Evolutionary conservation across 345 rosid species (phyloP).

Genomic region (Salix caprea): DNA sequence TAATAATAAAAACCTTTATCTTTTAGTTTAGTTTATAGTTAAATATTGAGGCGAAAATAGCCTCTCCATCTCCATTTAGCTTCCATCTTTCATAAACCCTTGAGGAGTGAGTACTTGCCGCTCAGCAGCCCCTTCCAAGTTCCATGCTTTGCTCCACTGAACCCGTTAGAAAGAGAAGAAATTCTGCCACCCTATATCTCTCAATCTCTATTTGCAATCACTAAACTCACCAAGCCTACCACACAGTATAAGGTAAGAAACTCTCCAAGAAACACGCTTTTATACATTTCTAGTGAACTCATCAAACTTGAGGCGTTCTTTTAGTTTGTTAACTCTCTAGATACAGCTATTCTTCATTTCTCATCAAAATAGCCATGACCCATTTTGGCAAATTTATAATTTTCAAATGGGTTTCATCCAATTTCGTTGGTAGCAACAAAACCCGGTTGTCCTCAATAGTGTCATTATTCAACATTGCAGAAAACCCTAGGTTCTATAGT

Average conservation of each 20-base stretch:
- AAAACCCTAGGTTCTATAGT: conserved; percentile 42
- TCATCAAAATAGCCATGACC: conserved; percentile 28
- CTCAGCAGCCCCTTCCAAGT: background rate
- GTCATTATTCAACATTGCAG: conserved; percentile 16
- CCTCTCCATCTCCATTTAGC: no score
- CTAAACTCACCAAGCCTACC: background rate
- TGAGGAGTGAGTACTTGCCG: no score
- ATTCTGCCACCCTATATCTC: background rate
- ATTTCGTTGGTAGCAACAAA: conserved; percentile 24
- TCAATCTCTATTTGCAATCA: background rate
- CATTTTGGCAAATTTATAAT: conserved; percentile 34
- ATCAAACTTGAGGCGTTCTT: no score
- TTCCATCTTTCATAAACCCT: no score
- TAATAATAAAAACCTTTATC: no score
- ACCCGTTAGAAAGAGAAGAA: background rate
- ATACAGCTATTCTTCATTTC: background rate
- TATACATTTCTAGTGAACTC: no score
- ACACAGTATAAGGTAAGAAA: background rate
- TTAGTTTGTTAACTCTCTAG: background rate
- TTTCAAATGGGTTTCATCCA: conserved; percentile 44
- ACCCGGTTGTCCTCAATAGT: conserved; percentile 17
- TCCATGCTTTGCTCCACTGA: background rate
- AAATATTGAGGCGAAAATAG: no score
- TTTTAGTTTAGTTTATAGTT: no score
- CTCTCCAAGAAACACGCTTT: background rate